Base-by-base conservation (phyloP, 2,329 filamentous ascomycete species). In the Sporothrix dimorphospora region DNA sequence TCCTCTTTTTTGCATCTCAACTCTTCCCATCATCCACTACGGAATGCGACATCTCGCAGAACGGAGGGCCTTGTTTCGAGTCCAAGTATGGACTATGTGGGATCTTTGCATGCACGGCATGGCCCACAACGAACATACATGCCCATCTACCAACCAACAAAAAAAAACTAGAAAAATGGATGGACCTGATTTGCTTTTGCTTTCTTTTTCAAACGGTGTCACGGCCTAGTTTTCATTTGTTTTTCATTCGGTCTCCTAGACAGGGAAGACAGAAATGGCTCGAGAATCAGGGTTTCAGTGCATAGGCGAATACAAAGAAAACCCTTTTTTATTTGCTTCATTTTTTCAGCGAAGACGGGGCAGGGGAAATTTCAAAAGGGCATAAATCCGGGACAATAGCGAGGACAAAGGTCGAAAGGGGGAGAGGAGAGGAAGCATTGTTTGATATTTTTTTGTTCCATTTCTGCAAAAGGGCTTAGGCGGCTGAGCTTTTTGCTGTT, bases 231-330 rank as follows among this genome's bases (percentile, higher is more conserved):
- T 63, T n/a, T 12, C 45, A 42, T 66, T 30, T n/a, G 9, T 67
- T 47, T 67, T 38, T 51, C 24, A 30, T 67, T 67, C n/a, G 65
- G 24, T 51, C 27, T 34, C 30, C 27, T 67, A 49, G 45, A 65
- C 38, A 65, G 59, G 38, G 27, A 45, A 65, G 38, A 38, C 38
- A 65, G 49, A 66, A 66, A 34, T 8, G 63, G 42, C 24, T 66
- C 8, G 24, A n/a, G 16, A 16, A 19, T 27, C 9, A 19, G 14
- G 42, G 27, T 11, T 49, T 49, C 59, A 42, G 42, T 42, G 42
- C 63, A 49, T 45, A 21, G 42, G 63, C 45, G 24, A 14, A 24
- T 51, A 21, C 16, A 34, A 67, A 67, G n/a, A n/a, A 67, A 30
- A n/a, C 21, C 19, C 45, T 51, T 67, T 19, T 34, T 61, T n/a